Base-by-base conservation (phyloP, 2,329 filamentous ascomycete species). In the Acrocalymma vagum region DNA sequence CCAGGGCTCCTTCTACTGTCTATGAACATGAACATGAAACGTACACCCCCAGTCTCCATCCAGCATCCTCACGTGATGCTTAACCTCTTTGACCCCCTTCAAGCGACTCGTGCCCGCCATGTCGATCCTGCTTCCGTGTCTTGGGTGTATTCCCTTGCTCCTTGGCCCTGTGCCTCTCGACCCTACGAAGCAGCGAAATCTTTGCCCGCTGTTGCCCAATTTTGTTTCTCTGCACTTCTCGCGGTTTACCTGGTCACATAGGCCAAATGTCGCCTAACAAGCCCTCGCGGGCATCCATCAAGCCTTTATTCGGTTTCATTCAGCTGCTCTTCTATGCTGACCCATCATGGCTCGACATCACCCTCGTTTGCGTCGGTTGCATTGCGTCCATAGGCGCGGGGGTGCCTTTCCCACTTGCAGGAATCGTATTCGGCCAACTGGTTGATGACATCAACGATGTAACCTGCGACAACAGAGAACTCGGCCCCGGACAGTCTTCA, bases 381-480 rank as follows among this genome's bases (percentile, higher is more conserved):
- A 29, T 78, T 17, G 70, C 72, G 38, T 77, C 81, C 37, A 78
- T 80, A 29, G 80, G 75, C 17, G 78, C 82, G n/a, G 83, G 83
- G 30, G 74, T 82, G 4, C 83, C 83, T 0, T 83, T 85, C 41
- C 83, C 83, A 10, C 70, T 86, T 14, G 79, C 86, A 57, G 83
- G 80, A 36, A 81, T 86, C 45, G 72, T 86, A 37, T 86, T 86
- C 53, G 82, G 83, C 39, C 72, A 84, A 63, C 77, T 86, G 5
- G 74, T 86, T 47, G 81, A 86, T 58, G 73, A 81, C 45, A 73
- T 86, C 57, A 85, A 84, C 56, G 65, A 70, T 9, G 78, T 79
- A 14, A 78, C 79, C n/a, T 84, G 81, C 60, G 63, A 67, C 43
- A 60, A 68, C 25, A n/a, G n/a, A n/a, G n/a, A n/a, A n/a, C n/a